Percentiles rank a stretch among this genome's conserved stretches.
These are phyloP conservation scores for Aureobasidium lini DNA, from an alignment of 2,329 filamentous ascomycete genomes.

Conservation along the genomic window DNA sequence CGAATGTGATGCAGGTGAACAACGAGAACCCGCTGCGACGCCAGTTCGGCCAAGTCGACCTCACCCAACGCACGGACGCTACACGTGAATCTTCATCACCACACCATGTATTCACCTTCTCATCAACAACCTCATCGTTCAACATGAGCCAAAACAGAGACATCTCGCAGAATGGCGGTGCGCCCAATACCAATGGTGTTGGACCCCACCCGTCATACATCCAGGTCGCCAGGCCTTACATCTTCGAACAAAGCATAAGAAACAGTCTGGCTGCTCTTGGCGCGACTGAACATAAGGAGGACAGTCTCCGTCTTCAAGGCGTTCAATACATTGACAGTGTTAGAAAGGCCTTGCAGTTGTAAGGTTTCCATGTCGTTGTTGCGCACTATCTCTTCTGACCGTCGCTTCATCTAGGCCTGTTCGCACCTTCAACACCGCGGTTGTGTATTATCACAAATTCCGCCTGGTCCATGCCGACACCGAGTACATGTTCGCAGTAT, in stretches of 20 bases:
- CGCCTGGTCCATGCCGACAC: conserved; percentile 75
- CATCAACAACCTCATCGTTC: not conserved
- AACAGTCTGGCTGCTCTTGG: conserved; percentile 61
- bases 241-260: conserved; percentile 73
- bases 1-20: not conserved
- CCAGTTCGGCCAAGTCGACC: not conserved
- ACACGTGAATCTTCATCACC: conserved; percentile 1
- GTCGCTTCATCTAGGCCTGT: conserved; percentile 55
- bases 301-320: conserved; percentile 72
- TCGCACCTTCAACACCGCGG: conserved; percentile 85
- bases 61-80: not conserved
- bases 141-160: conserved; percentile 6
- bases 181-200: not conserved
- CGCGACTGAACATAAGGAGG: conserved; percentile 66
- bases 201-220: conserved; percentile 57
- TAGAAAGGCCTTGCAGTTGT: conserved; percentile 71
- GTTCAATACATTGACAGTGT: conserved; percentile 85
- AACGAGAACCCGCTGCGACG: not conserved
- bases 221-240: conserved; percentile 64
- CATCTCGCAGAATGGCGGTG: not conserved
- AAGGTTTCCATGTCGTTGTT: conserved; percentile 28
- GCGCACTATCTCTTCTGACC: conserved; percentile 9
- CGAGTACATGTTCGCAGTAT: conserved; percentile 67
- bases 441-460: conserved; percentile 90
- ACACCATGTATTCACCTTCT: not conserved